Evolutionary conservation across 2,329 filamentous ascomycete species (phyloP).

Genomic region (Xylaria sp.): DNA sequence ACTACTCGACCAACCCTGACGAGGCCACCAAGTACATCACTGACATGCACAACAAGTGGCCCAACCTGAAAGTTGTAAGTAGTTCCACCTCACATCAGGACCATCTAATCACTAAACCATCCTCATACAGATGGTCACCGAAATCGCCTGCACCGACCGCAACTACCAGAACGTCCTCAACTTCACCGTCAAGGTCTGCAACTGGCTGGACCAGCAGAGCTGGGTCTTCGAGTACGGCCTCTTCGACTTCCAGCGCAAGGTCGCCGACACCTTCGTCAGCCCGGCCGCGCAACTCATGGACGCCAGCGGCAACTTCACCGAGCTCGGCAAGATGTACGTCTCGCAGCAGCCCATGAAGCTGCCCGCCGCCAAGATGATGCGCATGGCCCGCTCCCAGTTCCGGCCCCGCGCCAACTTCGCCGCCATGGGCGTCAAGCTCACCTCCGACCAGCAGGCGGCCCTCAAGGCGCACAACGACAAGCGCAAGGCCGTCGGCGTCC

Average conservation of each 20-base stretch:
- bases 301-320: slow-evolving; percentile 36
- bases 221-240: slow-evolving; percentile 41
- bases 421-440: not conserved
- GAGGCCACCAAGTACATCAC: slow-evolving; percentile 38
- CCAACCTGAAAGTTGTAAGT: slow-evolving; percentile 25
- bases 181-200: slow-evolving; percentile 38
- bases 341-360: slow-evolving; percentile 24
- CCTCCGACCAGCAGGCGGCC: slow-evolving; percentile 26
- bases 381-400: no score
- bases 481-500: slow-evolving; percentile 25
- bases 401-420: no score
- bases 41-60: slow-evolving; percentile 35
- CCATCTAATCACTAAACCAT: slow-evolving; percentile 1
- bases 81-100: not conserved
- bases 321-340: slow-evolving; percentile 27
- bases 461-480: slow-evolving; percentile 29
- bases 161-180: slow-evolving; percentile 33
- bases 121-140: slow-evolving; percentile 34
- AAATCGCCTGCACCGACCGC: slow-evolving; percentile 40
- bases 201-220: slow-evolving; percentile 40
- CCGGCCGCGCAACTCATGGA: slow-evolving; percentile 43
- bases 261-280: slow-evolving; percentile 42
- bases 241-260: slow-evolving; percentile 40
- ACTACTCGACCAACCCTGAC: slow-evolving; percentile 34
- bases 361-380: slow-evolving; percentile 11